Evolutionary conservation across 1,284 basidiomycete species (phyloP).

Genomic region (Anthracocystis panici-leucophaei): DNA sequence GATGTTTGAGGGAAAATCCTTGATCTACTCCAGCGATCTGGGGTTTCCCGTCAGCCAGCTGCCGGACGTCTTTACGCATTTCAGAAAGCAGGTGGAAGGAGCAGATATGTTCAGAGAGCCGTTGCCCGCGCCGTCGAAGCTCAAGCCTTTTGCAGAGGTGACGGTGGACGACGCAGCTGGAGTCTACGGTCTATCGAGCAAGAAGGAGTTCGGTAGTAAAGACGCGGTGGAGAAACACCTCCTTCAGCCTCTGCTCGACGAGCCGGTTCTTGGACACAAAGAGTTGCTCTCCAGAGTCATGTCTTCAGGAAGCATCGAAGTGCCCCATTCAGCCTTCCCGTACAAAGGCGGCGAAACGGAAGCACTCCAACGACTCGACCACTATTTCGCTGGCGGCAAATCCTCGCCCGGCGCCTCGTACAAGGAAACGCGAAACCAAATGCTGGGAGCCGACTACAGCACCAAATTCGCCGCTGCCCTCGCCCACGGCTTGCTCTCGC

Average conservation of each 20-base stretch:
- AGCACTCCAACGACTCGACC: slow-evolving; percentile 49
- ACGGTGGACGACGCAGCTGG: slow-evolving; percentile 29
- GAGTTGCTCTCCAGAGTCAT: slow-evolving; percentile 34
- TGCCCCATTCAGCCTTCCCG: slow-evolving; percentile 52
- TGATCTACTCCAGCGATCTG: slow-evolving; percentile 43
- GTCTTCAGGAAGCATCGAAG: neutral
- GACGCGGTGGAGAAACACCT: slow-evolving; percentile 41
- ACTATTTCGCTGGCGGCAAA: slow-evolving; percentile 48
- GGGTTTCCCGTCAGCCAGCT: slow-evolving; percentile 56
- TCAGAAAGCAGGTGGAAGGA: slow-evolving; percentile 60
- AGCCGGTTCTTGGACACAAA: slow-evolving; percentile 41
- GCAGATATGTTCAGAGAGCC: slow-evolving; percentile 51
- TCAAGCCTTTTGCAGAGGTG: slow-evolving; percentile 51
- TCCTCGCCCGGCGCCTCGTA: slow-evolving; percentile 42
- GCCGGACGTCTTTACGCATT: slow-evolving; percentile 64
- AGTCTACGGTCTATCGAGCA: slow-evolving; percentile 29
- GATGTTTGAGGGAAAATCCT: slow-evolving; percentile 40
- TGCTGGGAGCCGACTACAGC: slow-evolving; percentile 57
- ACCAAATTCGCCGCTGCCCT: slow-evolving; percentile 63
- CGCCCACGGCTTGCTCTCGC: slow-evolving; percentile 58
- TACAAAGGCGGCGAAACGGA: slow-evolving; percentile 62
- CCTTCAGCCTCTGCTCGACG: slow-evolving; percentile 46
- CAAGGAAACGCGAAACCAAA: slow-evolving; percentile 61
- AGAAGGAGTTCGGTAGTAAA: slow-evolving; percentile 16
- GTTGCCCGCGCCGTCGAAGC: slow-evolving; percentile 35